A percentile compares a stretch with the other conserved stretches of the same genome.
Evolutionary conservation across 2,329 filamentous ascomycete species (phyloP).

Genomic region (Coleophoma crateriformis): DNA sequence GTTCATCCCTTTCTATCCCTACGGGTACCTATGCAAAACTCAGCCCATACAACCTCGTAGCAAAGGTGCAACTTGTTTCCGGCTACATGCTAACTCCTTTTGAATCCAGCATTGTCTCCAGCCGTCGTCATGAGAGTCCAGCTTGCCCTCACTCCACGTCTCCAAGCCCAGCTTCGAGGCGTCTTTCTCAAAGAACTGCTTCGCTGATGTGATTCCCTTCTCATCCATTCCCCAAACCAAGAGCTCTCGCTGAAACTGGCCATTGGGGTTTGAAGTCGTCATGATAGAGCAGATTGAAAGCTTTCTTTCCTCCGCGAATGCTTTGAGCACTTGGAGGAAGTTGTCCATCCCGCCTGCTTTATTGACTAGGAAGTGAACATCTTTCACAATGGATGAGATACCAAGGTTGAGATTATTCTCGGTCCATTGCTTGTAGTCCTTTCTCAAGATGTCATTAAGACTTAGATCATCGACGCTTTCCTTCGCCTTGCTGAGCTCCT

Average conservation of each 20-base stretch:
- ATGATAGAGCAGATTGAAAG: conserved; percentile 64
- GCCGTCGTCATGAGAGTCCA: conserved; percentile 36
- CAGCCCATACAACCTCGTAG: conserved; percentile 47
- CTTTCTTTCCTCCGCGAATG: conserved; percentile 48
- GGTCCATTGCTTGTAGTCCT: conserved; percentile 81
- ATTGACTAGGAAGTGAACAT: conserved; percentile 56
- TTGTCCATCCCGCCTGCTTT: conserved; percentile 36
- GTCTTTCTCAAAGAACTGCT: conserved; percentile 45
- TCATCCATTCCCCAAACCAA: conserved; percentile 58
- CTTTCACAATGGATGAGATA: conserved; percentile 60
- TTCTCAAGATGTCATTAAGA: conserved; percentile 65
- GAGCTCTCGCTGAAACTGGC: conserved; percentile 59
- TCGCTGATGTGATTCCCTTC: conserved; percentile 41
- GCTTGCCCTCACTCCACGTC: conserved; percentile 42
- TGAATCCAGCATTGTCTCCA: conserved; percentile 65
- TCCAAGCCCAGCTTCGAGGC: conserved; percentile 48
- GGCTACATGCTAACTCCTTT: conserved; percentile 51
- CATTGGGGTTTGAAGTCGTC: conserved; percentile 54
- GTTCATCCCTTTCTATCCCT: too few relatives aligned
- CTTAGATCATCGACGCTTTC: conserved; percentile 56
- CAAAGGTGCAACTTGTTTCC: conserved; percentile 66
- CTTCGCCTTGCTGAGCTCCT: conserved; percentile 58
- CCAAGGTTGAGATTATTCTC: conserved; percentile 53
- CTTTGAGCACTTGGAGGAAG: conserved; percentile 42
- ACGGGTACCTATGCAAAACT: neutral